Percentiles rank a stretch among this genome's conserved stretches.
phyloP scores from a whole-genome alignment of 495 filamentous ascomycete genomes.

The Penicillium turbatum region DNA sequence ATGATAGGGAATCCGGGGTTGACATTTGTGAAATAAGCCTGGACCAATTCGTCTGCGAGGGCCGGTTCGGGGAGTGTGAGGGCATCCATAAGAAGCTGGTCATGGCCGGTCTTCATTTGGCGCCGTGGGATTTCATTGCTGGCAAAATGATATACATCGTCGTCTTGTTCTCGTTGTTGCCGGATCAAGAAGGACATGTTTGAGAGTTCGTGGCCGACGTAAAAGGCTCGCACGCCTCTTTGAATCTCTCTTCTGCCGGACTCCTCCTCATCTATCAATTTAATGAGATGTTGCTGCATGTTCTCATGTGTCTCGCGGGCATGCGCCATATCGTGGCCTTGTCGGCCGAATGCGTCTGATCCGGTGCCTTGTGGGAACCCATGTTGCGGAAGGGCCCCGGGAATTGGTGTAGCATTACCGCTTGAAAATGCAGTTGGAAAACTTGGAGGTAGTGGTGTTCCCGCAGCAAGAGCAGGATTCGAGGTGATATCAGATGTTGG shows the following conservation, averaged over 20 bases:
- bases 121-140: conserved; percentile 46
- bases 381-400: conserved; percentile 22
- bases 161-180: conserved; percentile 44
- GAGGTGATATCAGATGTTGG: conserved; percentile 24
- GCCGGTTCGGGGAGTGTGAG: conserved; percentile 43
- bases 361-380: conserved; percentile 19
- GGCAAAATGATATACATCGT: conserved; percentile 46
- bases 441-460: conserved; percentile 23
- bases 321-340: conserved; percentile 28
- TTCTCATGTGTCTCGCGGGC: conserved; percentile 35
- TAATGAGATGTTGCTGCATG: conserved; percentile 43
- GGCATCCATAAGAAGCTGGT: conserved; percentile 47
- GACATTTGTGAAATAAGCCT: conserved; percentile 44
- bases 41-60: conserved; percentile 44
- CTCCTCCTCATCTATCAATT: conserved; percentile 45
- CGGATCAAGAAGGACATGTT: conserved; percentile 52
- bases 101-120: conserved; percentile 42
- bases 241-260: conserved; percentile 41
- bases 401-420: conserved; percentile 18
- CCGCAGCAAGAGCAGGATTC: conserved; percentile 22
- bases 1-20: conserved; percentile 45
- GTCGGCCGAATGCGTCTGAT: conserved; percentile 26
- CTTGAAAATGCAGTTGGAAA: conserved; percentile 31
- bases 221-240: conserved; percentile 45
- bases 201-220: conserved; percentile 47